phyloP scores from a whole-genome alignment of 352 stramenopile species.

The Halophytophthora polymorphica region DNA sequence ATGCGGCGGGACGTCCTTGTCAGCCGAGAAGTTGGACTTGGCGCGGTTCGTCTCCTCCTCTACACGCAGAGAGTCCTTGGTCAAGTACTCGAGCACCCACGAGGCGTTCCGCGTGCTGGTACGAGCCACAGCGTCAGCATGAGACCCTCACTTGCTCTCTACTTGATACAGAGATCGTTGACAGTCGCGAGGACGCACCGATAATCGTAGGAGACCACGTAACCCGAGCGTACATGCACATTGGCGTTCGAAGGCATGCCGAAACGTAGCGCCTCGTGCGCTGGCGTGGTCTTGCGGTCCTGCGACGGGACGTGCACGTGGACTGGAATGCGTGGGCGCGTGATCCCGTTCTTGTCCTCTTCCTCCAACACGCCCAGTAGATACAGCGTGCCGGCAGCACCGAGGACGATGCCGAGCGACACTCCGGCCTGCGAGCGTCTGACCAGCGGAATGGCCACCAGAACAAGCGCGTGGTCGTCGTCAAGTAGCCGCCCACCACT shows the following conservation, averaged over 20 bases:
- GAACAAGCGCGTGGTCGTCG: background rate
- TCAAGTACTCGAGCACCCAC: conserved; percentile 87
- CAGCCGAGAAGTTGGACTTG: conserved; percentile 88
- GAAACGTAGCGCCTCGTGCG: conserved; percentile 75
- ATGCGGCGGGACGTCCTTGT: conserved; percentile 57
- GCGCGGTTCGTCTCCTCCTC: conserved; percentile 69
- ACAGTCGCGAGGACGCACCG: conserved; percentile 30
- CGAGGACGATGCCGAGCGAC: conserved; percentile 50
- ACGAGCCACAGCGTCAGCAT: background rate
- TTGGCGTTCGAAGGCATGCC: conserved; percentile 65
- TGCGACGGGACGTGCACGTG: conserved; percentile 10
- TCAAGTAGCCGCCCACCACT: conserved; percentile 4
- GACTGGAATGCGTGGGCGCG: conserved; percentile 9
- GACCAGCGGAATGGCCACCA: background rate
- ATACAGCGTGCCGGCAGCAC: conserved; percentile 39
- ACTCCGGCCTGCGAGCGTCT: conserved; percentile 44
- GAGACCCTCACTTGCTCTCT: conserved; percentile 1
- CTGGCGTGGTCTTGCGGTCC: conserved; percentile 15
- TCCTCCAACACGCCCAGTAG: conserved; percentile 32
- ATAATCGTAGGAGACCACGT: conserved; percentile 85
- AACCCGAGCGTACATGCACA: conserved; percentile 70
- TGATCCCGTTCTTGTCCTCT: conserved; percentile 11
- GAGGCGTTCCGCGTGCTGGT: conserved; percentile 74
- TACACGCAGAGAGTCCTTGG: conserved; percentile 59
- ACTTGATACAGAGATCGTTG: too few species aligned